Evolutionary conservation across 2,329 filamentous ascomycete genomes (phyloP), one percentile per base, ranked within the genome.

Genomic region (Simplicillium sp.): DNA sequence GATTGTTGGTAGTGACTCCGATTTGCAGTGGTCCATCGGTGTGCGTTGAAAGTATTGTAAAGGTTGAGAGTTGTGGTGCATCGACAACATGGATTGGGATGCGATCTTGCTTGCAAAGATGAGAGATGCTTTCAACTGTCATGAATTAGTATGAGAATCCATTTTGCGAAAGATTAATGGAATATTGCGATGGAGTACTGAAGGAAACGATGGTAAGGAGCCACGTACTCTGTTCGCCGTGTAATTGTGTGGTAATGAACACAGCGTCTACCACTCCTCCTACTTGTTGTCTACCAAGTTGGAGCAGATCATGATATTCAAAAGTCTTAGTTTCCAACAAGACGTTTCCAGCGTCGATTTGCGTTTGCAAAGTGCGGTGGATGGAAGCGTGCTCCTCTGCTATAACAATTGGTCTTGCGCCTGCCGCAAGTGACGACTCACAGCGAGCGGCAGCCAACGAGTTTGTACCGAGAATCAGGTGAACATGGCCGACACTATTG

Each of bases 61-160:
- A 95, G 17, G 87, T 85, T 66, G 87, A 95, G 13, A 97, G 80
- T 25, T 78, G 73, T 0, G 90, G 85, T 0, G 85, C 77, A 64
- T 98, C 92, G 44, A 87, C 77, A 16, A 97, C 87, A 61, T 98
- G 97, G 56, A 97, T 73, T 20, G 90, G 90, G 50, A 97, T 92
- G 34, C 92, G 79, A 54, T 65, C 18, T 58, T 68, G 35, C 63
- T 58, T 39, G 59, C 65, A n/a, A 65, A 65, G 39, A 51, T 68
- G n/a, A 62, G 65, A 40, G 64, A 70, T 46, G 62, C 70, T n/a
- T 55, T 68, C 20, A 33, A 5, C 31, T 33, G 29, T n/a, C 9
- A 31, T n/a, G n/a, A n/a, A n/a, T n/a, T n/a, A n/a, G n/a, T n/a
- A n/a, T n/a, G n/a, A n/a, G n/a, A n/a, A n/a, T n/a, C n/a, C n/a